Evolutionary conservation across 176 grass and related monocot genomes (phyloP).

Genomic region (Aegilops sharonensis): DNA sequence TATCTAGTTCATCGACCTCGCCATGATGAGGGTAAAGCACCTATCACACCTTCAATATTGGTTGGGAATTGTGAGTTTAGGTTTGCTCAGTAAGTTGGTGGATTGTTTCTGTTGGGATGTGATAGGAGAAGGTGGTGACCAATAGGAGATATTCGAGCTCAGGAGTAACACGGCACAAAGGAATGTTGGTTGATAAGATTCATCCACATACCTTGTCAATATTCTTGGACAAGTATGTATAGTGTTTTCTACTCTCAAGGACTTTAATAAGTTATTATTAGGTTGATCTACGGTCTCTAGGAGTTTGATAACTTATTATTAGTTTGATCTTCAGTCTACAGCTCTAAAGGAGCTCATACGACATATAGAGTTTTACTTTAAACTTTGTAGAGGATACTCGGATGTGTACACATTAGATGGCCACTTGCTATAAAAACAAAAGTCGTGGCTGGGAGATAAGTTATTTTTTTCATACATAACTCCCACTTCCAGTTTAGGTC

Average conservation of each 20-base stretch:
- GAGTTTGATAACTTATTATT: neutral
- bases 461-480: neutral
- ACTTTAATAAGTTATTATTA: too few species aligned
- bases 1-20: neutral
- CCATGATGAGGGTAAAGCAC: neutral
- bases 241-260: neutral
- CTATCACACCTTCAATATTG: neutral
- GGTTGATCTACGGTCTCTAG: neutral
- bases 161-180: neutral
- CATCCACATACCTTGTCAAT: neutral
- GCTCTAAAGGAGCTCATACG: neutral
- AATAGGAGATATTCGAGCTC: too few species aligned
- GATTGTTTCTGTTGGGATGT: neutral
- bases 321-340: neutral
- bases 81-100: neutral
- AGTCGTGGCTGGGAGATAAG: neutral
- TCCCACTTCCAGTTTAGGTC: neutral
- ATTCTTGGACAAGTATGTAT: neutral
- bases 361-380: neutral
- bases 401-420: neutral
- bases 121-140: neutral
- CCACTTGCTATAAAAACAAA: neutral
- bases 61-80: neutral
- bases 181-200: neutral
- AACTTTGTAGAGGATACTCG: neutral